Conservation (phyloP, 306 rosid species). For the Vachellia pachyceras region DNA sequence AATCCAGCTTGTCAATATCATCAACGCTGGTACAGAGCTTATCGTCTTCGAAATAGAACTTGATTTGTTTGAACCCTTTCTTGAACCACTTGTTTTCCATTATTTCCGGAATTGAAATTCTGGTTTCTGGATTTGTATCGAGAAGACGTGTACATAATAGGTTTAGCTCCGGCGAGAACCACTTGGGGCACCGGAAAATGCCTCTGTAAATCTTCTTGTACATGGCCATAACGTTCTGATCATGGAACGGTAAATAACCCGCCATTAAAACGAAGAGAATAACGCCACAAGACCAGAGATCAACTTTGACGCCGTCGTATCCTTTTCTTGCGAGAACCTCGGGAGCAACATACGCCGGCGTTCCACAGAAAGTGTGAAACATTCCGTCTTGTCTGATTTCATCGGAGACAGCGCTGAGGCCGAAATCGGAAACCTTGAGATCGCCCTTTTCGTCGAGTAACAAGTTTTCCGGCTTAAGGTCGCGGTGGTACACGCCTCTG, state of each 20-base stretch:
- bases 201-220: conserved; percentile 65
- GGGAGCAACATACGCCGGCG: conserved; percentile 71
- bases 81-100: conserved; percentile 60
- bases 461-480: conserved; percentile 65
- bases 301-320: conserved; percentile 57
- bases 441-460: conserved; percentile 56
- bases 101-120: conserved; percentile 56
- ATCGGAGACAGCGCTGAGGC: conserved; percentile 63
- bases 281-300: conserved; percentile 71
- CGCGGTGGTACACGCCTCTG: conserved; percentile 65
- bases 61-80: conserved; percentile 52
- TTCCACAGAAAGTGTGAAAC: conserved; percentile 72
- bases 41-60: conserved; percentile 60
- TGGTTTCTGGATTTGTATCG: conserved; percentile 49
- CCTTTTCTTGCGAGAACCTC: conserved; percentile 61
- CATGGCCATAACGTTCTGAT: conserved; percentile 51
- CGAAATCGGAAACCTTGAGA: conserved; percentile 73
- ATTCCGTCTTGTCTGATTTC: conserved; percentile 61
- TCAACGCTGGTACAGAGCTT: conserved; percentile 44
- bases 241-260: conserved; percentile 60
- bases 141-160: conserved; percentile 47
- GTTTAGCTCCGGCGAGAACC: conserved; percentile 53
- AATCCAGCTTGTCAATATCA: conserved; percentile 28
- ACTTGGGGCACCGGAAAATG: conserved; percentile 54
- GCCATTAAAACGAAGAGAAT: conserved; percentile 58